Percentiles rank a stretch among this genome's conserved stretches.
These are phyloP conservation scores for Pseudomicrostroma phylloplanum DNA, from an alignment of 1,284 basidiomycete genomes.

Conservation along the genomic window DNA sequence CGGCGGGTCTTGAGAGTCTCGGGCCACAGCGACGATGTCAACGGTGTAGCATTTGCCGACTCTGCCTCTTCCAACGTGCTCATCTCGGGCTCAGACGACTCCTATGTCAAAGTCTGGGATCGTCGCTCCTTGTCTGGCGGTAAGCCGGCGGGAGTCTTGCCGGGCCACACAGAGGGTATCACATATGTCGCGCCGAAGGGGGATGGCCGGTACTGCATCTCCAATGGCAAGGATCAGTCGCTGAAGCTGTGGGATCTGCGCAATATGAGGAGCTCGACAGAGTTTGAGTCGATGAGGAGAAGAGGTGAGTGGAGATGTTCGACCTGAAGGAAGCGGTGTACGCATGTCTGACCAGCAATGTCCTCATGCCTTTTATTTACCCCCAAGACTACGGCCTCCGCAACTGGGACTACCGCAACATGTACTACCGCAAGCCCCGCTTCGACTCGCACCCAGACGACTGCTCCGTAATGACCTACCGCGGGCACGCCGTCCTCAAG, in stretches of 20 bases:
- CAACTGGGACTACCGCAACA: constrained; percentile 73
- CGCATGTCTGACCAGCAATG: neutral
- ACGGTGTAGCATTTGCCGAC: constrained; percentile 90
- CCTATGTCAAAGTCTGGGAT: constrained; percentile 90
- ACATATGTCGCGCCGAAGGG: constrained; percentile 54
- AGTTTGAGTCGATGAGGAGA: constrained; percentile 56
- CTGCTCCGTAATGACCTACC: constrained; percentile 85
- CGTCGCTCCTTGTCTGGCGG: constrained; percentile 71
- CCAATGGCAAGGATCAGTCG: constrained; percentile 96
- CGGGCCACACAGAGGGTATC: constrained; percentile 76
- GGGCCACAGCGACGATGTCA: constrained; percentile 85
- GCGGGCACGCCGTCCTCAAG: constrained; percentile 82
- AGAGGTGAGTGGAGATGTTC: neutral
- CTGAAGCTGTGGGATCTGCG: constrained; percentile 88
- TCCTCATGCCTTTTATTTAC: constrained; percentile 49
- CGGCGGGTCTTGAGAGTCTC: constrained; percentile 71
- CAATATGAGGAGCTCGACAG: constrained; percentile 72
- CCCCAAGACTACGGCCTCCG: constrained; percentile 60
- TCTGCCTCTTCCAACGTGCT: constrained; percentile 84
- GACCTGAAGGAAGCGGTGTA: constrained; percentile 7
- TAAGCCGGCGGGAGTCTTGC: constrained; percentile 82
- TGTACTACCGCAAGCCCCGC: constrained; percentile 55
- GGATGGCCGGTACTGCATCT: constrained; percentile 89
- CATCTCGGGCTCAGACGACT: constrained; percentile 87
- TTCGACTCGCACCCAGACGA: constrained; percentile 66